A percentile compares a stretch with the other conserved stretches of the same genome.
Evolutionary conservation across 176 grass and related monocot species (phyloP).

Genomic region (Lolium multiflorum): DNA sequence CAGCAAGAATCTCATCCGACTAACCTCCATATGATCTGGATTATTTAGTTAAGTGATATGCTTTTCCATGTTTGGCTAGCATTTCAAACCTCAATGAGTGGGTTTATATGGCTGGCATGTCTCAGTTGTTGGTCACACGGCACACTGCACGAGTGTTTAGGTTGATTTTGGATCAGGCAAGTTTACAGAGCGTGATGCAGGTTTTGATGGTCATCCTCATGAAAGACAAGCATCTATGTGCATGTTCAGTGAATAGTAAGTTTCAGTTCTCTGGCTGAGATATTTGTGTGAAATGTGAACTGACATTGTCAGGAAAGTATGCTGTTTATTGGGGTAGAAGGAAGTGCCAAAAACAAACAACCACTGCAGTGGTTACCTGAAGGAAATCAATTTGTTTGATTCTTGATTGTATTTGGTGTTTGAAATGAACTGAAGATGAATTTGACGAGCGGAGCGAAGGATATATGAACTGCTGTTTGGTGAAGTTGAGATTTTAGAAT

Average conservation of each 20-base stretch:
- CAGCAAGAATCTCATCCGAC: slow-evolving; percentile 46
- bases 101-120: slow-evolving; percentile 40
- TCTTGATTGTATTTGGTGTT: neutral
- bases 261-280: no score
- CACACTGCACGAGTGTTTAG: slow-evolving; percentile 7
- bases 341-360: no score
- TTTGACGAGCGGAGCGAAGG: no score
- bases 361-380: no score
- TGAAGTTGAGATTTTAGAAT: neutral
- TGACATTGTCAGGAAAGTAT: no score
- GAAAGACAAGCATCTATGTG: no score
- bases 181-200: neutral
- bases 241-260: no score
- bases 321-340: no score
- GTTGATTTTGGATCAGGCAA: neutral
- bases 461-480: neutral
- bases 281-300: no score
- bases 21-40: slow-evolving; percentile 4
- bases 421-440: no score
- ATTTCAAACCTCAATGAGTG: neutral
- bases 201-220: neutral
- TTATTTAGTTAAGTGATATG: neutral
- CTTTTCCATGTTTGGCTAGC: no score
- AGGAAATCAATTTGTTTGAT: no score
- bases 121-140: slow-evolving; percentile 31